Conservation (phyloP, 73 alveolate species). For the Uronychia setigera region DNA sequence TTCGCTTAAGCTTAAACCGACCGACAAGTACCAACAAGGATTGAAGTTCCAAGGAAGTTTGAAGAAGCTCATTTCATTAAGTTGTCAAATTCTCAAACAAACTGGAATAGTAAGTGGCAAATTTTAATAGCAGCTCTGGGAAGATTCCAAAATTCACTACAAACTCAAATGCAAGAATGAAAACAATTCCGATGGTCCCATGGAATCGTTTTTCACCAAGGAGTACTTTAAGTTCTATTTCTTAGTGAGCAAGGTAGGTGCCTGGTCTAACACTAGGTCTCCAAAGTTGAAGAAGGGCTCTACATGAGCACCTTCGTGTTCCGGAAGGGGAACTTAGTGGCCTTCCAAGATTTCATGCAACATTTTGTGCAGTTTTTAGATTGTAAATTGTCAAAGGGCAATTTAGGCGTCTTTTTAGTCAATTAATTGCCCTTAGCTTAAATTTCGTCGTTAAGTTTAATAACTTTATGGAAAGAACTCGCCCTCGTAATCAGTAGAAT, state of each 20-base stretch:
- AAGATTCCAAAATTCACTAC: background rate
- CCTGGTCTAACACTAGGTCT: background rate
- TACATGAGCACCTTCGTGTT: conserved; percentile 1
- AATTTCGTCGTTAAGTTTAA: background rate
- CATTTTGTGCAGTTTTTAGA: background rate
- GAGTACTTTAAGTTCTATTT: background rate
- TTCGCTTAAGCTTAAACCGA: background rate
- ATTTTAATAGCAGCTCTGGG: too few species aligned
- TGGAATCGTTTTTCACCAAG: background rate
- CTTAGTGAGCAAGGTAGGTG: background rate
- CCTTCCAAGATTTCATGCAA: background rate
- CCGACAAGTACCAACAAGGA: background rate
- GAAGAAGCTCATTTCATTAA: background rate
- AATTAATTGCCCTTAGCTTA: background rate
- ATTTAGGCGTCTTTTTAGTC: background rate
- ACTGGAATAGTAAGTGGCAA: too few species aligned
- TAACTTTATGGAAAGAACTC: background rate
- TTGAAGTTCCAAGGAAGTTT: background rate
- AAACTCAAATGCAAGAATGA: background rate
- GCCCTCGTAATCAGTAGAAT: background rate
- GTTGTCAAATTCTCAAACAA: background rate
- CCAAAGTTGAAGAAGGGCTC: background rate
- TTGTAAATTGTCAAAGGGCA: background rate
- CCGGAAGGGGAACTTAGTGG: background rate
- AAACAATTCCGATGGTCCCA: background rate